A percentile compares a stretch with the other conserved stretches of the same genome.
Evolutionary conservation across 2,329 filamentous ascomycete species (phyloP).

Genomic region (Colletotrichum shisoi): DNA sequence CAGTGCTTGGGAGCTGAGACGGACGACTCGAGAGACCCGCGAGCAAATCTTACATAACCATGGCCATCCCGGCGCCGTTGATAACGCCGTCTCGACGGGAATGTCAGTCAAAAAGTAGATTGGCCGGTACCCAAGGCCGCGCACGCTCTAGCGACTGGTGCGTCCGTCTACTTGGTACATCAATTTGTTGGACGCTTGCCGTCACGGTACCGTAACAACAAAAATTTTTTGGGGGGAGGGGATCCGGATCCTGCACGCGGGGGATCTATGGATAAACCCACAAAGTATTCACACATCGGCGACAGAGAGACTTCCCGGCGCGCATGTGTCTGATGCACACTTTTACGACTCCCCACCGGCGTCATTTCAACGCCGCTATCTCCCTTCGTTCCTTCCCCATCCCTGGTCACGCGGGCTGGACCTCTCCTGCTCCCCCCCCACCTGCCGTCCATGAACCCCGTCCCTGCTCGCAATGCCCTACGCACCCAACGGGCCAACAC

Average conservation of each 20-base stretch:
- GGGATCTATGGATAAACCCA: not conserved
- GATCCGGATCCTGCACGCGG: not conserved
- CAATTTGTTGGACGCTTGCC: not conserved
- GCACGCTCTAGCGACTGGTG: not conserved
- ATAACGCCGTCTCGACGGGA: slow-evolving; percentile 13
- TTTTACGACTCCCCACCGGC: not conserved
- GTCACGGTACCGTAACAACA: not conserved
- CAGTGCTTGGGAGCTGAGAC: not conserved
- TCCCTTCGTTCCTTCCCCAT: not conserved
- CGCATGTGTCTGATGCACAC: not conserved
- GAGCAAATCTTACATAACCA: not conserved
- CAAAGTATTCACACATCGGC: not conserved
- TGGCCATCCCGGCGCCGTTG: slow-evolving; percentile 11
- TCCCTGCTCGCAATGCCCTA: not conserved
- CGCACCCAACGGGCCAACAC: not conserved
- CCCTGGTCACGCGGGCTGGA: slow-evolving; percentile 19
- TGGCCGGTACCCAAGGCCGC: not conserved
- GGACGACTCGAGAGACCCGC: not conserved
- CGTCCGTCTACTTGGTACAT: not conserved
- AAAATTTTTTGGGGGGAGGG: no score
- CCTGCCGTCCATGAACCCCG: not conserved
- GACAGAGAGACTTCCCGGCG: not conserved
- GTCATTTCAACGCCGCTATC: slow-evolving; percentile 12
- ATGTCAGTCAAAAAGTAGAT: slow-evolving; percentile 8
- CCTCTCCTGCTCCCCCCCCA: slow-evolving; percentile 21